These are phyloP conservation scores for Kazachstania kunashirensis DNA, from an alignment of 805 yeast species.

Conservation along the genomic window DNA sequence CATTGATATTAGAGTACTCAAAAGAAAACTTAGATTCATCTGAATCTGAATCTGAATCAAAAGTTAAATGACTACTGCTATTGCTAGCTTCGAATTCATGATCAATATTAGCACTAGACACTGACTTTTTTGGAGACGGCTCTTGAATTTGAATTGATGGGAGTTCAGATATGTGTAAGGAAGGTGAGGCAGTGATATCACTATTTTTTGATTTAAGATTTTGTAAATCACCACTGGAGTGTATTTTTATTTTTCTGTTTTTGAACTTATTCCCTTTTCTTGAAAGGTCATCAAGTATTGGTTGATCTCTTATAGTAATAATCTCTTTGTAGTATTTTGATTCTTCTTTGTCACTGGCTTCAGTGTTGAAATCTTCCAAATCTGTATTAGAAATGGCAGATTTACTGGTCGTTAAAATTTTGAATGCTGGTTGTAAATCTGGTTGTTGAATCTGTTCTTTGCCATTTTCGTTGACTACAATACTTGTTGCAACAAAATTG, in stretches of 20 bases:
- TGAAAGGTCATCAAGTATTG: neutral
- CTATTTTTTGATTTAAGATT: neutral
- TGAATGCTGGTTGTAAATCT: constrained; percentile 13
- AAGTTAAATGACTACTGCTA: constrained; percentile 4
- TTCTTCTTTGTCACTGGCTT: neutral
- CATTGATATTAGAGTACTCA: constrained; percentile 36
- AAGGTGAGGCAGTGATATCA: neutral
- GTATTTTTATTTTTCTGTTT: constrained; percentile 25
- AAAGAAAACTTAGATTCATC: constrained; percentile 37
- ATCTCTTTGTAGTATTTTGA: neutral
- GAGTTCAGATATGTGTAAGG: too few species aligned
- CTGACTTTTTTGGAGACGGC: constrained; percentile 1
- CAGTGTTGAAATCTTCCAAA: neutral
- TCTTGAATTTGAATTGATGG: constrained; percentile 6
- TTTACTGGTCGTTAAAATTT: constrained; percentile 5
- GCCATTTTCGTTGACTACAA: neutral
- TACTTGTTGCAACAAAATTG: neutral
- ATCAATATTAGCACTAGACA: constrained; percentile 2
- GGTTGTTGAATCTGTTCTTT: neutral
- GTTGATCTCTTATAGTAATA: too few species aligned
- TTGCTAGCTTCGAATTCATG: constrained; percentile 2
- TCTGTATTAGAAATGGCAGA: neutral
- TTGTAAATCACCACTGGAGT: constrained; percentile 22
- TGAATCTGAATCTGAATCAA: constrained; percentile 14
- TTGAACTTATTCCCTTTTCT: constrained; percentile 11